Base-by-base conservation (phyloP, 2,329 filamentous ascomycete genomes). In the Coniochaeta prunicola region DNA sequence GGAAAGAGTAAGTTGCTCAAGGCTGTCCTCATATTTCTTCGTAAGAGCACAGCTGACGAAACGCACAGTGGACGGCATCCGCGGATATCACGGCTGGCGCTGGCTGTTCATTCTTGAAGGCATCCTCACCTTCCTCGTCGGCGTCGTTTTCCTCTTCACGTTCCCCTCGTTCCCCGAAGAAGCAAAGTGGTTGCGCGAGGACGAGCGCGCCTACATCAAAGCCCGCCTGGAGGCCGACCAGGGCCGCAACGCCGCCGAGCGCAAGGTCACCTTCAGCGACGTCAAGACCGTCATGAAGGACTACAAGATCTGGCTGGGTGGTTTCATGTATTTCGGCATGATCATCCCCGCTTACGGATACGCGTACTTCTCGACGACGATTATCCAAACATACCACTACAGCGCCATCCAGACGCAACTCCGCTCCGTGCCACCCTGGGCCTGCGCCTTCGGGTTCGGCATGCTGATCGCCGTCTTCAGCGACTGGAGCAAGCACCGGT, bases 31-130 rank as follows among this genome's bases (percentile, higher is more conserved):
- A 21, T 17, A 21, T 45, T 7, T 19, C 21, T 26, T 53, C 17
- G 19, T 45, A 4, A 7, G 7, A 21, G 40, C 38, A 59, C 13
- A 38, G 31, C 36, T 28, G 24, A 50, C 17, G 26, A 28, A 38
- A 2, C 0, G 7, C 3, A 1, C 10, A 74, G 71, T 96, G 90
- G 83, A 91, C 63, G 82, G 83, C 3, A 63, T 89, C 12, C 73
- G 77, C 9, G 85, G 84, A 24, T 94, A 92, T 67, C 66, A 72
- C 1, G 90, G 88, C 10, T 94, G 90, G 90, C 78, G 89, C 58
- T 92, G 88, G 88, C 89, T 92, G 63, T 92, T 93, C 69, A 89
- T 97, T 67, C 72, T 93, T 8, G 90, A 92, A 70, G 89, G 89
- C 6, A 64, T 77, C 4, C 72, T 89, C 13, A 90, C 88, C 10